Base-by-base conservation (phyloP, 441 rosid species). In the Populus hybrid region DNA sequence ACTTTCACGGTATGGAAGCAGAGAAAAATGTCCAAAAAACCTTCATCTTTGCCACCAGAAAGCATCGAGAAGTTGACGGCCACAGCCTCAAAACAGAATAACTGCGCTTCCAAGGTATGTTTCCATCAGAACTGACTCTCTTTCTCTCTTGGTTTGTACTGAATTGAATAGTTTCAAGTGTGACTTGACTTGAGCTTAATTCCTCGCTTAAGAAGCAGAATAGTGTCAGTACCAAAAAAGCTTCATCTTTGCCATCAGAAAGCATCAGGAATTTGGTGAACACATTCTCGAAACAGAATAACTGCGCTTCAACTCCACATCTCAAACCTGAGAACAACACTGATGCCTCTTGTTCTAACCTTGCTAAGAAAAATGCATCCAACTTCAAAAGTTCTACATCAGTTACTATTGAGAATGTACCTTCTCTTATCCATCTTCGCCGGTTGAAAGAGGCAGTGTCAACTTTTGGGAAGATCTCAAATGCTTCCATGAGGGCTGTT, bases 11-110 rank as follows among this genome's bases (percentile, higher is more conserved):
- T 83, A 56, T 79, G 79, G 45, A 76, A 69, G 28, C 74, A 80
- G 85, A 72, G 78, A 69, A 69, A n/a, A n/a, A n/a, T n/a, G n/a
- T n/a, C 74, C 71, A 69, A 42, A 76, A 83, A 83, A 69, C 18
- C 12, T 5, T 76, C 75, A 35, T 21, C 75, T 64, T 64, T 11
- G 20, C 74, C 75, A 72, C 40, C 69, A 56, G 75, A n/a, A 74
- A 42, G 68, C 73, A 76, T 36, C 42, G 16, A 35, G 31, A 78
- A 68, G 26, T 45, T 61, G 29, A 59, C 26, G 65, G 74, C 36
- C 70, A 20, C 68, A 64, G 5, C 31, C 10, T 33, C 68, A 45
- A 38, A 79, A 16, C 21, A 35, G 5, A 68, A 33, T 14, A 18
- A 66, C 21, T 3, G 38, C 16, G 4, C 9, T 16, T 75, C 56